phyloP scores from a whole-genome alignment of 1,284 basidiomycete species.

The Apiotrichum gracile region DNA sequence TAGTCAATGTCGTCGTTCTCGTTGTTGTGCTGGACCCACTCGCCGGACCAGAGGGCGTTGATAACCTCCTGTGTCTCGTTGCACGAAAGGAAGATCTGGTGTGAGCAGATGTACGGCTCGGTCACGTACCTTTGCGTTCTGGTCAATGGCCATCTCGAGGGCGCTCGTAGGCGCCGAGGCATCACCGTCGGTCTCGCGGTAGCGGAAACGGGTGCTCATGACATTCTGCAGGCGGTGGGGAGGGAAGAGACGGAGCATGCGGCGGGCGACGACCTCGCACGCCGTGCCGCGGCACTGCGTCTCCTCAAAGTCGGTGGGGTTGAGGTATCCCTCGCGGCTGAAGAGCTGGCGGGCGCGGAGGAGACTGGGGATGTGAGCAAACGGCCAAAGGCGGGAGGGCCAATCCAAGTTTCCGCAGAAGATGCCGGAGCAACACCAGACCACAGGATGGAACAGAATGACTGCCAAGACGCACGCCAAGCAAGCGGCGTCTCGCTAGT shows the following conservation, averaged over 20 bases:
- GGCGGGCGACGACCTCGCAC: slow-evolving; percentile 80
- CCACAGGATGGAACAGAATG: no score
- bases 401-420: not conserved
- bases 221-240: slow-evolving; percentile 61
- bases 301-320: slow-evolving; percentile 73
- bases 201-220: slow-evolving; percentile 67
- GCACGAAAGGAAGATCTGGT: slow-evolving; percentile 77
- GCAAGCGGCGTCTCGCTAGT: not conserved
- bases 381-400: not conserved
- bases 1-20: slow-evolving; percentile 50
- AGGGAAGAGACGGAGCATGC: slow-evolving; percentile 64
- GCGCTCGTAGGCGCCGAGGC: slow-evolving; percentile 66
- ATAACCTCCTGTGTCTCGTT: slow-evolving; percentile 70
- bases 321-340: slow-evolving; percentile 50
- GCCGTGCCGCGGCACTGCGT: slow-evolving; percentile 73
- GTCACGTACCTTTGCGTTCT: slow-evolving; percentile 49
- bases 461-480: no score
- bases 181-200: slow-evolving; percentile 69
- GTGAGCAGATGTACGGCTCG: not conserved
- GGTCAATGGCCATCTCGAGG: slow-evolving; percentile 76
- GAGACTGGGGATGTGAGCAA: slow-evolving; percentile 59
- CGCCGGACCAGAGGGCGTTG: slow-evolving; percentile 66
- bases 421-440: no score
- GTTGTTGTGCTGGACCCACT: slow-evolving; percentile 59
- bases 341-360: slow-evolving; percentile 74